phyloP scores from a whole-genome alignment of 1,284 basidiomycete species.

The Cystobasidium pallidum region DNA sequence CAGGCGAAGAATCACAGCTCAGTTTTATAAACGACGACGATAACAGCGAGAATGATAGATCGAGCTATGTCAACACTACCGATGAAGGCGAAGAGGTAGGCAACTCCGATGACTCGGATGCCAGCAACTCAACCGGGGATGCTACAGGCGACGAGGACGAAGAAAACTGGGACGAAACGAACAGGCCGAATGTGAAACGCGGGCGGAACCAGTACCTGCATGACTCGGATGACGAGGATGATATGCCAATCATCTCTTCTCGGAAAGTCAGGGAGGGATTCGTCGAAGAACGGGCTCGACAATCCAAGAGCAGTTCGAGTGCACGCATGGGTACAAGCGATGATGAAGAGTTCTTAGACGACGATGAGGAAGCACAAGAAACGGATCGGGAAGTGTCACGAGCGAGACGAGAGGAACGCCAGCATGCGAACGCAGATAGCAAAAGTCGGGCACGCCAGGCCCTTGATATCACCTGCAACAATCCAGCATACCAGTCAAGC shows the following conservation, averaged over 20 bases:
- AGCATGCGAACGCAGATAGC: not conserved
- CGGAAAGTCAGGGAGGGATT: too few species aligned
- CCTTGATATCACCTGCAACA: too few species aligned
- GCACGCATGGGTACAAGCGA: not conserved
- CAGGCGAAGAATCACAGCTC: not conserved
- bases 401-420: constrained; percentile 7
- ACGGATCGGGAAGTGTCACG: constrained; percentile 10
- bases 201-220: not conserved
- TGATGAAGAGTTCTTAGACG: not conserved
- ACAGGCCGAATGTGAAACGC: not conserved
- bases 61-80: constrained; percentile 9
- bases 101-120: not conserved
- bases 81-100: constrained; percentile 10
- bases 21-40: constrained; percentile 15
- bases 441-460: not conserved
- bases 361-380: constrained; percentile 22
- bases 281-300: too few species aligned
- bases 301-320: constrained; percentile 5
- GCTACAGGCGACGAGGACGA: not conserved
- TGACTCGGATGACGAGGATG: constrained; percentile 13
- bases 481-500: not conserved
- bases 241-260: too few species aligned
- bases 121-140: not conserved
- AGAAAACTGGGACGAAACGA: not conserved
- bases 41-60: not conserved